Evolutionary conservation across 2,329 filamentous ascomycete species (phyloP).

Genomic region (Colletotrichum viniferum): DNA sequence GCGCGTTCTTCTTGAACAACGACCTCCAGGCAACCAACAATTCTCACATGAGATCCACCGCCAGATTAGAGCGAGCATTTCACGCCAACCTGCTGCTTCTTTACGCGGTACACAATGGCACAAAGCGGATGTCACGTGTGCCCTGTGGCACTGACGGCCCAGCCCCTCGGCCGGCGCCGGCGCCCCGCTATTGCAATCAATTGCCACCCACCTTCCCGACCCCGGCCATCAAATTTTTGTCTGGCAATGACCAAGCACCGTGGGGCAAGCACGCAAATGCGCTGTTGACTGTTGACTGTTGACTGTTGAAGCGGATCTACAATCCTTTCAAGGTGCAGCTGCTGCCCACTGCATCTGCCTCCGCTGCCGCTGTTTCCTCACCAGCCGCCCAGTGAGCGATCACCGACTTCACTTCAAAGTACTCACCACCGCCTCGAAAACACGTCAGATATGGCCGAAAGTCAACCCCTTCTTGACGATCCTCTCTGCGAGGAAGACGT

Average conservation of each 20-base stretch:
- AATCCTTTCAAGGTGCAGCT: background rate
- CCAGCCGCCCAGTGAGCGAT: background rate
- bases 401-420: background rate
- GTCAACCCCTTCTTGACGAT: slow-evolving; percentile 13
- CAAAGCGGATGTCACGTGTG: background rate
- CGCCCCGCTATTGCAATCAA: slow-evolving; percentile 2
- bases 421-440: background rate
- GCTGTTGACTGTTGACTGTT: too few species aligned
- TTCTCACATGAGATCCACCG: background rate
- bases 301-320: background rate
- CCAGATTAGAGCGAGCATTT: background rate
- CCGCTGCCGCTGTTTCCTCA: background rate
- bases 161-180: background rate
- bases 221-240: background rate
- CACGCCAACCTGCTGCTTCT: background rate
- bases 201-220: background rate
- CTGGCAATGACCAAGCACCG: background rate
- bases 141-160: background rate
- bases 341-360: background rate
- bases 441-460: background rate
- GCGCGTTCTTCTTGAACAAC: background rate
- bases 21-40: background rate
- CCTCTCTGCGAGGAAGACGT: slow-evolving; percentile 13
- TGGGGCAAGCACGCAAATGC: slow-evolving; percentile 17
- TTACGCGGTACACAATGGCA: background rate